Conservation (phyloP, 1,284 basidiomycete genomes). For the Sporisorium exsertum region DNA sequence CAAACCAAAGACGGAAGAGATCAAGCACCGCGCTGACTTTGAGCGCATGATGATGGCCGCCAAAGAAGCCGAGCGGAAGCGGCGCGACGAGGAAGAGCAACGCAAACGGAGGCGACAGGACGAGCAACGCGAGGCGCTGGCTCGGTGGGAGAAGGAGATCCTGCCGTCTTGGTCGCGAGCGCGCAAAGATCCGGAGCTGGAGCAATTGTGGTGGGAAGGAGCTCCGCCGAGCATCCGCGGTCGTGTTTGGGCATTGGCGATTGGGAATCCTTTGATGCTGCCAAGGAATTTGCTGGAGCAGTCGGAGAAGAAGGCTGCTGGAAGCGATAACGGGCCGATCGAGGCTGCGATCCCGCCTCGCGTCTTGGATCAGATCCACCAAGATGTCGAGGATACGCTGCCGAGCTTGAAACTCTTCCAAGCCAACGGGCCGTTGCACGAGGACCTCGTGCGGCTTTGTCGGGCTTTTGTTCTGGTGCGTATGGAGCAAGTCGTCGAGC, state of each 20-base stretch:
- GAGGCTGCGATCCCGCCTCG: conserved; percentile 24
- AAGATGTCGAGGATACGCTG: conserved; percentile 83
- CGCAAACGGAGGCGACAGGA: conserved; percentile 33
- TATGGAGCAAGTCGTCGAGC: conserved; percentile 77
- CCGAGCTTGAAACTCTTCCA: conserved; percentile 89
- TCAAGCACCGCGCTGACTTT: conserved; percentile 87
- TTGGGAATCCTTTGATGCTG: conserved; percentile 88
- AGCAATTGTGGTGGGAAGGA: conserved; percentile 90
- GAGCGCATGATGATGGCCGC: conserved; percentile 84
- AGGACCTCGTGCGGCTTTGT: conserved; percentile 86
- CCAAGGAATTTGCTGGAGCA: conserved; percentile 67
- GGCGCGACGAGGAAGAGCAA: conserved; percentile 48
- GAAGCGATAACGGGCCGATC: neutral
- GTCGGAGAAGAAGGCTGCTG: conserved; percentile 25
- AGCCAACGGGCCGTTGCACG: conserved; percentile 82
- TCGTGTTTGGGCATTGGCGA: conserved; percentile 85
- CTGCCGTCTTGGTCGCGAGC: conserved; percentile 85
- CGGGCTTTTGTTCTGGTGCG: conserved; percentile 91
- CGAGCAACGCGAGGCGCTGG: conserved; percentile 76
- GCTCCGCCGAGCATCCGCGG: conserved; percentile 87
- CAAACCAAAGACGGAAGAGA: conserved; percentile 82
- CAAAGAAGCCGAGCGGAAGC: conserved; percentile 51
- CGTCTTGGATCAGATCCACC: conserved; percentile 79
- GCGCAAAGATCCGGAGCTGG: conserved; percentile 75
- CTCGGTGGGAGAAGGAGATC: conserved; percentile 82